phyloP scores from a whole-genome alignment of 169 alveolate species.

The Nephromyces sp. region DNA sequence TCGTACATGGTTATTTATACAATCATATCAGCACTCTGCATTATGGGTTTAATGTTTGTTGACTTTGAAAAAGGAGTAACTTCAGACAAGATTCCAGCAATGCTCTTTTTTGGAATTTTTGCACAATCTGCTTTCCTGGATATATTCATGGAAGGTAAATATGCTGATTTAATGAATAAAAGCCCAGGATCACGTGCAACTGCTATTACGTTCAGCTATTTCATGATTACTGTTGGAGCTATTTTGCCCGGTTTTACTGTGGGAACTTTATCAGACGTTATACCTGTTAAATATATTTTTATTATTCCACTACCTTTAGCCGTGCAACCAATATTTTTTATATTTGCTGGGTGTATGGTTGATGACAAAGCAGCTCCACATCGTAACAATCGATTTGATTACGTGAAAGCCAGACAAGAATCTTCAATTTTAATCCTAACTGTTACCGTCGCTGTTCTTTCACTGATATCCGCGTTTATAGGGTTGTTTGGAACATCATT shows the following conservation, averaged over 20 bases:
- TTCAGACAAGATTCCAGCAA: background rate
- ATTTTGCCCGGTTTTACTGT: constrained; percentile 12
- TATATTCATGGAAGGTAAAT: constrained; percentile 18
- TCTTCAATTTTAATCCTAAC: too few species aligned
- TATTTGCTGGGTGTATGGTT: constrained; percentile 1
- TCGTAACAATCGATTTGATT: too few species aligned
- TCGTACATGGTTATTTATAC: constrained; percentile 22
- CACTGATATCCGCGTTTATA: background rate
- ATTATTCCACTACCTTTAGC: constrained; percentile 17
- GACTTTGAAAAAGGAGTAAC: constrained; percentile 5
- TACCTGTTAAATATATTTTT: constrained; percentile 6
- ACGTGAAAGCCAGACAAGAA: too few species aligned
- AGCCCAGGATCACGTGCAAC: constrained; percentile 4
- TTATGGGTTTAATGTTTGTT: background rate
- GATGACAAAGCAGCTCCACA: constrained; percentile 8
- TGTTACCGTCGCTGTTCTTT: background rate
- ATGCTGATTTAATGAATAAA: constrained; percentile 11
- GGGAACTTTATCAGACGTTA: constrained; percentile 21
- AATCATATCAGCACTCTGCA: constrained; percentile 3
- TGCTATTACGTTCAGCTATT: constrained; percentile 11
- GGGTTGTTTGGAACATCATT: background rate
- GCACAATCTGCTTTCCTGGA: constrained; percentile 14
- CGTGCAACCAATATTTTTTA: constrained; percentile 16
- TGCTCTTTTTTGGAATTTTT: constrained; percentile 9
- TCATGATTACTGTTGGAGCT: constrained; percentile 10